Evolutionary conservation across 2,329 filamentous ascomycete genomes (phyloP).

Genomic region (Clarireedia homoeocarpa): DNA sequence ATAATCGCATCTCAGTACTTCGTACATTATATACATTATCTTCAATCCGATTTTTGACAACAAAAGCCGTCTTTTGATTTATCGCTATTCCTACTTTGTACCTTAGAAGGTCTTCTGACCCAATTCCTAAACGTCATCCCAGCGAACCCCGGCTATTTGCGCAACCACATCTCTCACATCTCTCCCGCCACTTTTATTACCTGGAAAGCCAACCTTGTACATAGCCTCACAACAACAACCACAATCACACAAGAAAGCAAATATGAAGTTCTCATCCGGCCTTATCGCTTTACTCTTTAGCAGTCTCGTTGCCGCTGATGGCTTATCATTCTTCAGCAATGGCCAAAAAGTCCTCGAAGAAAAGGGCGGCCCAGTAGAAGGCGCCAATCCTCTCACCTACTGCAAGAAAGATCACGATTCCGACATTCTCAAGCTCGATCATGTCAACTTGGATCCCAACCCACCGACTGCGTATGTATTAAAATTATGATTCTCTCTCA

Average conservation of each 20-base stretch:
- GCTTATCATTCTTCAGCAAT: slow-evolving; percentile 38
- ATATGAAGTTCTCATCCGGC: slow-evolving; percentile 28
- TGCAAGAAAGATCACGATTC: slow-evolving; percentile 58
- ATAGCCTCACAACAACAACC: slow-evolving; percentile 4
- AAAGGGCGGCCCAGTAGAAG: slow-evolving; percentile 38
- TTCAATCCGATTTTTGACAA: not conserved
- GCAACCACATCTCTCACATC: not conserved
- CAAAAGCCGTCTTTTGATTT: not conserved
- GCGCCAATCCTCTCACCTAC: slow-evolving; percentile 77
- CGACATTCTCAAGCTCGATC: slow-evolving; percentile 68
- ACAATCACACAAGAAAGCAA: slow-evolving; percentile 8
- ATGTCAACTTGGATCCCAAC: slow-evolving; percentile 77
- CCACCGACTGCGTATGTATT: slow-evolving; percentile 72
- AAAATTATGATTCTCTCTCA: not conserved
- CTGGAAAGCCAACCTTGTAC: slow-evolving; percentile 3
- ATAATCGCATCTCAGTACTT: not conserved
- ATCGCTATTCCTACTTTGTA: not conserved
- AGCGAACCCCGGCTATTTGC: slow-evolving; percentile 1
- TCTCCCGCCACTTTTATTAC: slow-evolving; percentile 8
- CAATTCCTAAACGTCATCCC: slow-evolving; percentile 3
- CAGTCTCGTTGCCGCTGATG: slow-evolving; percentile 33
- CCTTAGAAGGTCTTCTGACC: slow-evolving; percentile 4
- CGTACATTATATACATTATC: not conserved
- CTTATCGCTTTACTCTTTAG: slow-evolving; percentile 24
- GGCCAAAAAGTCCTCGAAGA: slow-evolving; percentile 40